Conservation (phyloP, 352 stramenopile genomes). For the Phytophthora rubi region DNA sequence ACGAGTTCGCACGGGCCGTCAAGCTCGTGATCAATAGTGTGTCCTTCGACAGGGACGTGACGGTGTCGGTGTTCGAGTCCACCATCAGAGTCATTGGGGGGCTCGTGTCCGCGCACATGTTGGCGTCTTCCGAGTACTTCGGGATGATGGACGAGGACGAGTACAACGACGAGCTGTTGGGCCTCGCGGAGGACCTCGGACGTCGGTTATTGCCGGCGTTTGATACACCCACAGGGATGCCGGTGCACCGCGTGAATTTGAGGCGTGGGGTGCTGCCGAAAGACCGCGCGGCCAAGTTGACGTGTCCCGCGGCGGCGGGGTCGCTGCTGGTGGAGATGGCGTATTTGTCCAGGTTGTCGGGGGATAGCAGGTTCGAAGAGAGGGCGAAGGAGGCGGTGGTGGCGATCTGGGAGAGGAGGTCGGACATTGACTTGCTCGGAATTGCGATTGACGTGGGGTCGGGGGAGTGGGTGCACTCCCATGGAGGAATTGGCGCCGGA, state of each 20-base stretch:
- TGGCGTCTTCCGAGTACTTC: slow-evolving; percentile 68
- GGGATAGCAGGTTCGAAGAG: slow-evolving; percentile 62
- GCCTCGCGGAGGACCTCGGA: slow-evolving; percentile 95
- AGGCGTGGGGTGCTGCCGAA: slow-evolving; percentile 45
- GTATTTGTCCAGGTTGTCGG: slow-evolving; percentile 90
- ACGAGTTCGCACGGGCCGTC: slow-evolving; percentile 79
- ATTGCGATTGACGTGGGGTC: slow-evolving; percentile 94
- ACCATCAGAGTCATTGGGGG: slow-evolving; percentile 94
- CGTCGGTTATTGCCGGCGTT: slow-evolving; percentile 96
- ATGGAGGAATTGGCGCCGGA: slow-evolving; percentile 91
- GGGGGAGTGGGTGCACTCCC: slow-evolving; percentile 80
- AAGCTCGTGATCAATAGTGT: slow-evolving; percentile 63
- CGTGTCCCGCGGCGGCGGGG: slow-evolving; percentile 95
- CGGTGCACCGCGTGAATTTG: slow-evolving; percentile 97
- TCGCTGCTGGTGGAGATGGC: slow-evolving; percentile 97
- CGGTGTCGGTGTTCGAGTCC: slow-evolving; percentile 93
- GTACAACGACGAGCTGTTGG: slow-evolving; percentile 95
- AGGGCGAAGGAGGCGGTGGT: slow-evolving; percentile 68
- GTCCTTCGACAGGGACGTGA: slow-evolving; percentile 88
- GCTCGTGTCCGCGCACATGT: slow-evolving; percentile 90
- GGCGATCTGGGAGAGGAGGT: slow-evolving; percentile 80
- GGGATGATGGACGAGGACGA: slow-evolving; percentile 59
- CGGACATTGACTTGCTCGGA: slow-evolving; percentile 92
- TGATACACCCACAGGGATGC: slow-evolving; percentile 94
- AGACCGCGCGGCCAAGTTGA: slow-evolving; percentile 58